Conservation (phyloP, 768 basidiomycete genomes). For the Austroboletus eburneus region DNA sequence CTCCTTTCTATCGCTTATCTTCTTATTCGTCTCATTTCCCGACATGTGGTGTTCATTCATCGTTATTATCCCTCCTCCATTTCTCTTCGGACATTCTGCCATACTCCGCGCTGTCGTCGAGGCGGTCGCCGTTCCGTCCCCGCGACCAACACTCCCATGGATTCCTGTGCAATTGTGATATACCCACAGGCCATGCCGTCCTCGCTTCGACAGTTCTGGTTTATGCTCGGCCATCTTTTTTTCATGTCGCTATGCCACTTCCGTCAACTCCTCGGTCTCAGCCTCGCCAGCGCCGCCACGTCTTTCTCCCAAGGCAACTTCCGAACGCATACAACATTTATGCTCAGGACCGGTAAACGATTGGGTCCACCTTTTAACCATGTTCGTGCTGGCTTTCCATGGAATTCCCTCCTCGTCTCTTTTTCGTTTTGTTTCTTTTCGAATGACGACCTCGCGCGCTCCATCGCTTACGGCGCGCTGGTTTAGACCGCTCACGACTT, state of each 20-base stretch:
- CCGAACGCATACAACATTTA: constrained; percentile 8
- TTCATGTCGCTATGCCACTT: constrained; percentile 23
- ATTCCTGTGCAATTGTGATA: constrained; percentile 15
- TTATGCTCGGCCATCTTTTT: constrained; percentile 17
- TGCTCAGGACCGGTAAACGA: constrained; percentile 1
- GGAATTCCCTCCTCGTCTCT: constrained; percentile 3
- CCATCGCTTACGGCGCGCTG: constrained; percentile 3
- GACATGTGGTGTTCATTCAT: constrained; percentile 22
- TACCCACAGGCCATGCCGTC: constrained; percentile 19
- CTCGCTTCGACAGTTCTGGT: constrained; percentile 15
- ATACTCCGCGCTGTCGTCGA: constrained; percentile 14
- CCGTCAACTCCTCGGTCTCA: constrained; percentile 23
- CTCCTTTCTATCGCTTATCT: constrained; percentile 17
- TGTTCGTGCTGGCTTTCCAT: constrained; percentile 6
- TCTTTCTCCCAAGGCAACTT: constrained; percentile 14
- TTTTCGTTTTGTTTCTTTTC: background rate
- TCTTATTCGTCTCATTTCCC: constrained; percentile 24
- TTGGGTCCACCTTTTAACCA: background rate
- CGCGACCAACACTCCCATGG: constrained; percentile 4
- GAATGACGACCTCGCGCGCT: background rate
- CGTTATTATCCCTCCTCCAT: constrained; percentile 19
- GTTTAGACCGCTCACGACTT: constrained; percentile 23
- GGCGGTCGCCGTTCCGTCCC: constrained; percentile 14
- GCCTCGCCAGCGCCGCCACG: background rate
- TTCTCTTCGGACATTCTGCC: constrained; percentile 23